Base-by-base conservation (phyloP, 2,329 filamentous ascomycete species). In the Xylaria multiplex region DNA sequence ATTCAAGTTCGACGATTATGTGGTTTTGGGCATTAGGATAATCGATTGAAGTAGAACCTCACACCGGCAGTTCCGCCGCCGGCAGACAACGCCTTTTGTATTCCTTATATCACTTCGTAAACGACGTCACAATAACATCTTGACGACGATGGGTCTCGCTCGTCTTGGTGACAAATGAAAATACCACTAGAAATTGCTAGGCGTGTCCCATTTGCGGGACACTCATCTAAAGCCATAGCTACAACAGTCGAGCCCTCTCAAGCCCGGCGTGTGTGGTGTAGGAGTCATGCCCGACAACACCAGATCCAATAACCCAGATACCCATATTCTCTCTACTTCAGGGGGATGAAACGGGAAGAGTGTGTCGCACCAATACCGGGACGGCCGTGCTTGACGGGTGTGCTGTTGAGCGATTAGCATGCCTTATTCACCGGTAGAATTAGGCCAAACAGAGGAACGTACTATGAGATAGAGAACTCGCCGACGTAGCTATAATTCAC, bases 391-490 rank as follows among this genome's bases (percentile, higher is more conserved):
- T 98, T 99, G 91, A 99, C 96, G 80, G 96, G 96, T 88, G 94
- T 94, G 93, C 93, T 97, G 79, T 81, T 67, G 46, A 56, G 71
- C 64, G 77, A 84, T 92, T 82, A 91, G 88, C 49, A 45, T 11
- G 9, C 9, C n/a, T 71, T 68, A 3, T 27, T 27, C 27, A 55
- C 42, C 57, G 61, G 16, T 48, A 49, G 24, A 37, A 3, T 11
- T 42, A 5, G 8, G 49, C 30, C 2, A 30, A 45, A 27, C 1
- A 13, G 24, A 19, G 16, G 59, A 74, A 93, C 93, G 78, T 92
- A 97, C 93, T 99, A 99, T 87, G 95, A 96, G 88, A 99, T 99
- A 76, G 94, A 97, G 90, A 99, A 99, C 87, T 99, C 96, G 80
- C 88, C 96, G 76, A 99, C 89, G 89, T 72, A 70, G 69, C 67